Base-by-base conservation (phyloP, 2,329 filamentous ascomycete species). In the Chrysosporium queenslandicum region DNA sequence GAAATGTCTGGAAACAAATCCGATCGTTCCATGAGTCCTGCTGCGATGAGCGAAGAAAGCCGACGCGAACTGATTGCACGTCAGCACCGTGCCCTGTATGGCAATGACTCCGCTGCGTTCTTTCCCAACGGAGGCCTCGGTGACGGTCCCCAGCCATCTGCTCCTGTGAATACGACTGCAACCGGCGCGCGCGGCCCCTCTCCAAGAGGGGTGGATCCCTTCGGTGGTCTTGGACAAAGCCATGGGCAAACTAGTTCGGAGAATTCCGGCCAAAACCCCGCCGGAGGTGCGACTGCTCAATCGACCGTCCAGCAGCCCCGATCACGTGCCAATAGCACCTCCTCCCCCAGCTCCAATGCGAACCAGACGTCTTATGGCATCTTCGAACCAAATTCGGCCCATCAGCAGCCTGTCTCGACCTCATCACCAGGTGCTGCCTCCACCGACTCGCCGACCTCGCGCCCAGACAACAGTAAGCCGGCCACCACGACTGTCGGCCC, bases 1-100 rank as follows among this genome's bases (percentile, higher is more conserved):
- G 81, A 85, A 68, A 78, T 84, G 69, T 80, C 82, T 69, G 74
- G 72, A 64, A 81, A 77, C 76, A 96, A 96, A 77, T 83, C 85
- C 67, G 87, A 92, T 65, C 86, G 87, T 68, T 84, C 87, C 63
- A 79, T 89, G 74, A 92, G 87, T 74, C 87, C 87, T 50, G 83
- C 81, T 68, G 79, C 83, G 62, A 86, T 95, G 85, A 94, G 85
- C 67, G 92, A 97, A 74, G 90, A 96, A 63, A 90, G 95, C 65
- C 91, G 91, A 63, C 88, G 91, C 63, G 91, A 97, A 63, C 78
- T 97, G 69, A 94, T 97, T 71, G 87, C 90, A 61, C 90, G 91
- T 66, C 92, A 97, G 74, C 89, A 94, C 71, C 90, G 85, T 70
- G 90, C 91, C 59, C 74, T 98, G 60, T 98, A 97, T 70, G 88